Evolutionary conservation across 139 green algal genomes (phyloP).

Genomic region (Picochlorum sp.): DNA sequence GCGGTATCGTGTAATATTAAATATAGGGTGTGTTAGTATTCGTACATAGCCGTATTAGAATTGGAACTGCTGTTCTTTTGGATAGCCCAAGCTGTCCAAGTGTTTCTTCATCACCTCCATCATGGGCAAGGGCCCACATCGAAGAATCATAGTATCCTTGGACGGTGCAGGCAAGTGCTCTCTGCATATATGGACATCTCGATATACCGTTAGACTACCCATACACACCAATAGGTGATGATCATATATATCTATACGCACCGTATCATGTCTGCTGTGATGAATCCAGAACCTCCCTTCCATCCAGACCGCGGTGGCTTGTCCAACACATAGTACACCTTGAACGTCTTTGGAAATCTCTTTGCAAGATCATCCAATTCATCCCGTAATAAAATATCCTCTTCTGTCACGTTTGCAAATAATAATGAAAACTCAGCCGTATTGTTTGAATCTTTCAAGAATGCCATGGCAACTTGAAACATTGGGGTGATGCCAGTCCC

Average conservation of each 20-base stretch:
- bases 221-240: not conserved
- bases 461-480: slow-evolving; percentile 58
- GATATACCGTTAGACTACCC: not conserved
- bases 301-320: slow-evolving; percentile 44
- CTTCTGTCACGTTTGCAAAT: slow-evolving; percentile 76
- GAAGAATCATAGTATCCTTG: slow-evolving; percentile 50
- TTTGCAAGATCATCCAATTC: slow-evolving; percentile 48
- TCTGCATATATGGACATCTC: not conserved
- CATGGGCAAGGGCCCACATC: slow-evolving; percentile 84
- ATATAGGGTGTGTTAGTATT: no score
- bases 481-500: slow-evolving; percentile 94
- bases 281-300: slow-evolving; percentile 63
- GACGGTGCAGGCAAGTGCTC: slow-evolving; percentile 44
- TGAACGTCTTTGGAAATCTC: slow-evolving; percentile 41
- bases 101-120: slow-evolving; percentile 73
- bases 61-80: slow-evolving; percentile 69
- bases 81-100: slow-evolving; percentile 68
- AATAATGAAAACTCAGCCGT: slow-evolving; percentile 57
- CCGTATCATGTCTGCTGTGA: slow-evolving; percentile 68
- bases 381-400: slow-evolving; percentile 84
- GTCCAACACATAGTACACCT: slow-evolving; percentile 58
- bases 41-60: slow-evolving; percentile 47
- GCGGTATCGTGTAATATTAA: no score
- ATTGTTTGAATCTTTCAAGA: slow-evolving; percentile 67
- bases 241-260: not conserved